A percentile compares a stretch with the other conserved stretches of the same genome.
phyloP scores from a whole-genome alignment of 148 eudicot species.

The Rhododendron kiyosumense region DNA sequence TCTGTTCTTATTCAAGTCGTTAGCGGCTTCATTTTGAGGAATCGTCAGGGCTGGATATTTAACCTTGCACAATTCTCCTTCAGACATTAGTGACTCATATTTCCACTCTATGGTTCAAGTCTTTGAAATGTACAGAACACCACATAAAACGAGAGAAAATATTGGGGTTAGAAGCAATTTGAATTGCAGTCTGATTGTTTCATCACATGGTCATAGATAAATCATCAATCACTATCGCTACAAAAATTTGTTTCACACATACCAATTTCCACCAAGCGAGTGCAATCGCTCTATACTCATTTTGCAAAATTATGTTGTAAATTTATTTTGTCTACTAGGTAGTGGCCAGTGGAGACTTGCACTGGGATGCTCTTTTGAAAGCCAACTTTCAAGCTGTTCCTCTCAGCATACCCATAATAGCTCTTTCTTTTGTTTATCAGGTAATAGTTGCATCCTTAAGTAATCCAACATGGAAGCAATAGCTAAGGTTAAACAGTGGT shows the following conservation, averaged over 20 bases:
- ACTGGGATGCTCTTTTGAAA: conserved; percentile 81
- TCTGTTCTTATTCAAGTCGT: neutral
- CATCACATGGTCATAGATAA: neutral
- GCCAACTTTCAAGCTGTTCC: conserved; percentile 83
- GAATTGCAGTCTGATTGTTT: neutral
- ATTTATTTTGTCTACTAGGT: conserved; percentile 34
- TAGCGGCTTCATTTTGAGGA: neutral
- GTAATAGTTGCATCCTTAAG: conserved; percentile 25
- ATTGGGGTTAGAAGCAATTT: neutral
- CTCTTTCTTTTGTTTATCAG: conserved; percentile 91
- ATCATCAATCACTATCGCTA: neutral
- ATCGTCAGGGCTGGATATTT: neutral
- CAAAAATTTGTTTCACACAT: neutral
- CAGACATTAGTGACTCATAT: neutral
- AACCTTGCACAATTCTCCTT: neutral
- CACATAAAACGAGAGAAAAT: neutral
- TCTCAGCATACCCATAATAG: conserved; percentile 77
- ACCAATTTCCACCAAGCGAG: neutral
- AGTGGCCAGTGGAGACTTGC: conserved; percentile 78
- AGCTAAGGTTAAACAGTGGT: neutral
- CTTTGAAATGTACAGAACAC: neutral
- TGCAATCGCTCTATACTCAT: neutral
- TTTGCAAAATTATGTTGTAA: neutral
- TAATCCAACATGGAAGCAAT: neutral
- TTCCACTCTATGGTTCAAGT: neutral